A percentile compares a stretch with the other conserved stretches of the same genome.
Evolutionary conservation across 768 basidiomycete genomes (phyloP).

Genomic region (Hortiboletus campestris): DNA sequence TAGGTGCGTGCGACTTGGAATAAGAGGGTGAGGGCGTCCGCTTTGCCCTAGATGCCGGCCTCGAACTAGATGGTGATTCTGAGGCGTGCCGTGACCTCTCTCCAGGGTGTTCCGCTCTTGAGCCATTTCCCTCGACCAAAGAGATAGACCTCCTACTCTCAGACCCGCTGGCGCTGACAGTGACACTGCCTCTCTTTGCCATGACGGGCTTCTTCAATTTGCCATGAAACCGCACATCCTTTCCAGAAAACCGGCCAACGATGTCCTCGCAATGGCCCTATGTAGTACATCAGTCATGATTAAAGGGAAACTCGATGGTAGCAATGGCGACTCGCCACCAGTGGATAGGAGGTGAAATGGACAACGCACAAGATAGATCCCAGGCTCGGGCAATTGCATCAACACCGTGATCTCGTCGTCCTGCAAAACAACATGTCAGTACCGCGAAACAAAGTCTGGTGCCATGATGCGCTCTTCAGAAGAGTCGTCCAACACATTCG

Average conservation of each 20-base stretch:
- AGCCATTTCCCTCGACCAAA: constrained; percentile 9
- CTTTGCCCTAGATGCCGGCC: constrained; percentile 20
- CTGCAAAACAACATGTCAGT: constrained; percentile 37
- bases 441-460: not conserved
- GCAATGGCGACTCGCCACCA: not conserved
- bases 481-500: too few relatives aligned
- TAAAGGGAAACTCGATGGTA: not conserved
- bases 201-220: constrained; percentile 80
- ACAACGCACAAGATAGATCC: constrained; percentile 60
- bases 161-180: not conserved
- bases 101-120: not conserved
- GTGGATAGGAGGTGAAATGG: too few relatives aligned
- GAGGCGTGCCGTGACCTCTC: constrained; percentile 9
- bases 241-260: constrained; percentile 68
- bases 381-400: constrained; percentile 62
- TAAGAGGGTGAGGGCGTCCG: constrained; percentile 16
- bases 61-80: constrained; percentile 18
- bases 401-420: constrained; percentile 79
- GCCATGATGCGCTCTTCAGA: too few relatives aligned
- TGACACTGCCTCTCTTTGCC: constrained; percentile 53
- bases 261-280: constrained; percentile 89
- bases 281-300: not conserved
- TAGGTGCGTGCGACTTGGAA: constrained; percentile 11
- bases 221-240: constrained; percentile 64
- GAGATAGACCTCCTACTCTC: constrained; percentile 21